A percentile compares a stretch with the other conserved stretches of the same genome.
These are phyloP conservation scores for Podaxis pistillaris DNA, from an alignment of 768 basidiomycete genomes.

Conservation along the genomic window DNA sequence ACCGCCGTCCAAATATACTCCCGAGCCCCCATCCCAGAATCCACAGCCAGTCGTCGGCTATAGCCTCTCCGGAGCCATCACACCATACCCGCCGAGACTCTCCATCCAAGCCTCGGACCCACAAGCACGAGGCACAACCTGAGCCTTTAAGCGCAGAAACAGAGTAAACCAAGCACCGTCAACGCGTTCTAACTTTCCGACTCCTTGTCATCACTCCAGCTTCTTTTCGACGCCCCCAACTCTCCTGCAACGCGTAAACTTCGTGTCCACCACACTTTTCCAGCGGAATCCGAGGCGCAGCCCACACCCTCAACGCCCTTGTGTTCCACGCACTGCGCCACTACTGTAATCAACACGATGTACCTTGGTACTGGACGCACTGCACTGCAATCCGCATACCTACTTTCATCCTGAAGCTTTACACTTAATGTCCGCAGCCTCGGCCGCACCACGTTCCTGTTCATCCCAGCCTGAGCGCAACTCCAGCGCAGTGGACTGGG, in stretches of 20 bases:
- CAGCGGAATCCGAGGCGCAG: conserved; percentile 5
- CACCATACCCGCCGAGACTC: neutral
- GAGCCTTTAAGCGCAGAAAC: neutral
- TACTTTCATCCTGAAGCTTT: neutral
- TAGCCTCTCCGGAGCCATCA: neutral
- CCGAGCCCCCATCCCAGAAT: neutral
- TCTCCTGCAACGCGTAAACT: conserved; percentile 6
- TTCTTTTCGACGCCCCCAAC: neutral
- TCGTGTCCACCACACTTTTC: neutral
- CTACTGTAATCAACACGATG: neutral
- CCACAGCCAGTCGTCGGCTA: neutral
- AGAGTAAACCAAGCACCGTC: neutral
- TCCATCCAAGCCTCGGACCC: neutral
- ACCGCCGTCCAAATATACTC: neutral
- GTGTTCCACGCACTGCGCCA: neutral
- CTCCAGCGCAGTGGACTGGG: neutral
- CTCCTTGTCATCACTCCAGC: neutral
- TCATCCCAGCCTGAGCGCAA: neutral
- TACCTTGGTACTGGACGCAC: neutral
- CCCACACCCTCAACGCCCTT: neutral
- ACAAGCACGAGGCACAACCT: neutral
- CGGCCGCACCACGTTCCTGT: neutral
- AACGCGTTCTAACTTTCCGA: neutral
- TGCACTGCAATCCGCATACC: neutral
- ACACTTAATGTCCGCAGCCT: conserved; percentile 3